Evolutionary conservation across 2,329 filamentous ascomycete genomes (phyloP).

Genomic region (Periconia macrospinosa): DNA sequence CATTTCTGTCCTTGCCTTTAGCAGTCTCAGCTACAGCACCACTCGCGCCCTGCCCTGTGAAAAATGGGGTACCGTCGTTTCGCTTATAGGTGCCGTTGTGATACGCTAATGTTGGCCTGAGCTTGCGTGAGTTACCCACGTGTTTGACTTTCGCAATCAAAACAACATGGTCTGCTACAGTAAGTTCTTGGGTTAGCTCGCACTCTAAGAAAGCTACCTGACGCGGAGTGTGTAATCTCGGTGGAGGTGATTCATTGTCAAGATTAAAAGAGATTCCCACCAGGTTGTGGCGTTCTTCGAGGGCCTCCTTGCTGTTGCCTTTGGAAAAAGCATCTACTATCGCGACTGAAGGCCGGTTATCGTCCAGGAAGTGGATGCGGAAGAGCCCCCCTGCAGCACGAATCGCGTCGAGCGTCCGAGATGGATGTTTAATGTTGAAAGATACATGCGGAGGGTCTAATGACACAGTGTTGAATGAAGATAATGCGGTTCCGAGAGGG

Average conservation of each 20-base stretch:
- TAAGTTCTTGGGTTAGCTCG: conserved; percentile 38
- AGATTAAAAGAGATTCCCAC: neutral
- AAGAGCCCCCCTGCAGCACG: conserved; percentile 46
- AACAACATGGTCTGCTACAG: conserved; percentile 52
- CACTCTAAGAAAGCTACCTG: conserved; percentile 39
- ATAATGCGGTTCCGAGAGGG: conserved; percentile 56
- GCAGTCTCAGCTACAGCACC: too few species aligned
- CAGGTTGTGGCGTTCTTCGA: conserved; percentile 15
- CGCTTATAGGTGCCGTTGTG: conserved; percentile 28
- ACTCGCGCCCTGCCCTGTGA: neutral
- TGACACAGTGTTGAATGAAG: conserved; percentile 63
- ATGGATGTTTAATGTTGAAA: conserved; percentile 63
- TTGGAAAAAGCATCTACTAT: conserved; percentile 33
- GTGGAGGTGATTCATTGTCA: conserved; percentile 10
- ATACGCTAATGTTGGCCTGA: conserved; percentile 24
- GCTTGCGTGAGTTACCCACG: conserved; percentile 6
- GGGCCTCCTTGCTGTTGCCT: conserved; percentile 28
- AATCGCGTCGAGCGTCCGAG: conserved; percentile 59
- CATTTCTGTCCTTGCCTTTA: too few species aligned
- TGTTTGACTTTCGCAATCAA: conserved; percentile 47
- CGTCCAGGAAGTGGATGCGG: conserved; percentile 54
- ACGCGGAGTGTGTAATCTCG: conserved; percentile 7
- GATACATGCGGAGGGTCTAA: conserved; percentile 61
- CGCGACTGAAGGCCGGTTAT: conserved; percentile 27
- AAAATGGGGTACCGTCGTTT: conserved; percentile 8